phyloP scores from a whole-genome alignment of 192 early-diverging fungal species.

The Backusella psychrophila region DNA sequence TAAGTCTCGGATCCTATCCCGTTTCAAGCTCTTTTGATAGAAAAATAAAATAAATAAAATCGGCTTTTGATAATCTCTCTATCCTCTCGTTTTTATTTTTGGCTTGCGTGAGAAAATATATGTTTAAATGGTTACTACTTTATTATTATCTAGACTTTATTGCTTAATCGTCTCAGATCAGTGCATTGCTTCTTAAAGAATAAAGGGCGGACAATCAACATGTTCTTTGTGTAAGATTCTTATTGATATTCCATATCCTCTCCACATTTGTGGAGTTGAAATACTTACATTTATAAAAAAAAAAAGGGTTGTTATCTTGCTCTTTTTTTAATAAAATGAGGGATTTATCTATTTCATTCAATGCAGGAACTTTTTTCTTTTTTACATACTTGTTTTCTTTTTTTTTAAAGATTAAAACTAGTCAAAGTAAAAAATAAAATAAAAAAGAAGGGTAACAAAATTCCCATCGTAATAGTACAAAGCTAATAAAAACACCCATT shows the following conservation, averaged over 20 bases:
- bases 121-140: background rate
- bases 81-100: background rate
- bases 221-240: background rate
- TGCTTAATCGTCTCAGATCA: background rate
- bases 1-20: background rate
- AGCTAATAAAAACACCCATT: background rate
- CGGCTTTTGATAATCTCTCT: background rate
- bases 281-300: no score
- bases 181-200: background rate
- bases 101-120: slow-evolving; percentile 1
- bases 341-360: no score
- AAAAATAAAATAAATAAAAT: background rate
- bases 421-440: background rate
- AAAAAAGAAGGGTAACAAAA: background rate
- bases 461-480: background rate
- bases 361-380: no score
- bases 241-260: background rate
- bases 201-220: background rate
- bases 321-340: background rate
- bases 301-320: background rate
- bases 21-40: slow-evolving; percentile 3
- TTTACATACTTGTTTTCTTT: background rate
- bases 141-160: background rate
- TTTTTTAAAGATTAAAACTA: background rate
- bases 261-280: background rate